Evolutionary conservation across 2,329 filamentous ascomycete species (phyloP).

Genomic region (Pezicula neosporulosa): DNA sequence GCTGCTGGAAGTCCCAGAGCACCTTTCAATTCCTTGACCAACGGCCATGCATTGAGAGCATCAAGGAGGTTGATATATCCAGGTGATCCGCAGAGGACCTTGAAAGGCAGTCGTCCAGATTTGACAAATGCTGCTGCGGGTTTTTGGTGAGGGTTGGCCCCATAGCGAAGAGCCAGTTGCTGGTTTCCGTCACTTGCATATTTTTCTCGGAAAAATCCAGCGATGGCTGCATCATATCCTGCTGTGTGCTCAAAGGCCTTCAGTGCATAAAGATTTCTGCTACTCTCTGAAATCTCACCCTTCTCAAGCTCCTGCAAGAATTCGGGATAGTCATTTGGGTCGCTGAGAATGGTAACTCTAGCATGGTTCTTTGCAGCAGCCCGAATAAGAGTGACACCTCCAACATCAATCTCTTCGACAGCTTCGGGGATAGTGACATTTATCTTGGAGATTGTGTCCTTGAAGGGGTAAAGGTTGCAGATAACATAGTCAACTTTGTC

Average conservation of each 20-base stretch:
- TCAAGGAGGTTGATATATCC: conserved; percentile 98
- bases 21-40: conserved; percentile 93
- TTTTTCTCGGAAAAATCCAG: conserved; percentile 96
- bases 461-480: conserved; percentile 99
- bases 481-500: conserved; percentile 94
- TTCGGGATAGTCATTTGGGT: conserved; percentile 88
- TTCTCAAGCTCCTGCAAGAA: conserved; percentile 88
- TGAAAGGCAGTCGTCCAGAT: conserved; percentile 81
- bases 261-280: conserved; percentile 84
- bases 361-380: conserved; percentile 98
- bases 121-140: conserved; percentile 81
- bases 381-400: conserved; percentile 91
- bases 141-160: conserved; percentile 97
- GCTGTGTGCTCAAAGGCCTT: conserved; percentile 99
- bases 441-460: conserved; percentile 94
- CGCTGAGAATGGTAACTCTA: conserved; percentile 92
- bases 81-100: conserved; percentile 82
- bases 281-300: conserved; percentile 81
- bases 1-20: conserved; percentile 86
- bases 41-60: conserved; percentile 91
- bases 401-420: conserved; percentile 98
- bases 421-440: conserved; percentile 96
- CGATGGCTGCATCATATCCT: conserved; percentile 92
- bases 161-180: conserved; percentile 85
- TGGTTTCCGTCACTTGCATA: conserved; percentile 85